Evolutionary conservation across 1,139 yeast genomes (phyloP), one percentile per base, ranked within the genome.

Genomic region (Debaryomyces singareniensis): DNA sequence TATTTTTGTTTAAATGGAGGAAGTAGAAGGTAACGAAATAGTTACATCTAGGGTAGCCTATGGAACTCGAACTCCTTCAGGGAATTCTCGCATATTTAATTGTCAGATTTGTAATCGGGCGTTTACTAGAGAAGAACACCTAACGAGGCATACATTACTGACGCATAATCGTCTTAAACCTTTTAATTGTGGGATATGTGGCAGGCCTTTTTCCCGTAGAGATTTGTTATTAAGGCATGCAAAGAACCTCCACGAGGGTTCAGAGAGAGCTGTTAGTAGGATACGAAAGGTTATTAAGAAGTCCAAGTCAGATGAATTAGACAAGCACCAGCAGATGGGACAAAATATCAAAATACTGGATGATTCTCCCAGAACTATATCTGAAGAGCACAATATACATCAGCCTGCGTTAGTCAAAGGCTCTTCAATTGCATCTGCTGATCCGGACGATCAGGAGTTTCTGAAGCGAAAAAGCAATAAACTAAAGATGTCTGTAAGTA

Each of bases 141-240:
- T 67, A 29, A 62, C 71, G 13, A 49, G 73, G 34, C 73, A 67
- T 38, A 57, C 66, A 12, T 47, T 63, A 27, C 58, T 61, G 31
- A 67, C 73, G 9, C 73, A 67, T 39, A 66, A 67, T 45, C 66
- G 66, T 36, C 49, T 66, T 32, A 67, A 66, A 40, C 73, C 73
- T 3, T 67, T 63, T 57, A 83, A 83, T 39, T 91, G 98, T 58
- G 94, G 95, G 1, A 91, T 91, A 14, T 91, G 98, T 54, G 93
- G 91, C 29, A 75, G 97, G 28, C 85, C 95, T 48, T 91, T 91
- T 60, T 94, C 96, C 6, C 66, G 98, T 41, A 58, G 97, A 37
- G 98, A 91, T 53, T 71, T 91, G 49, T 78, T 91, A 18, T 66
- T 91, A 34, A 71, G 98, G 35, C 98, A 91, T 59, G 95, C 93